Percentiles rank a stretch among this genome's conserved stretches.
These are phyloP conservation scores for Scalesia atractyloides DNA, from an alignment of 129 eudicot genomes.

Conservation along the genomic window DNA sequence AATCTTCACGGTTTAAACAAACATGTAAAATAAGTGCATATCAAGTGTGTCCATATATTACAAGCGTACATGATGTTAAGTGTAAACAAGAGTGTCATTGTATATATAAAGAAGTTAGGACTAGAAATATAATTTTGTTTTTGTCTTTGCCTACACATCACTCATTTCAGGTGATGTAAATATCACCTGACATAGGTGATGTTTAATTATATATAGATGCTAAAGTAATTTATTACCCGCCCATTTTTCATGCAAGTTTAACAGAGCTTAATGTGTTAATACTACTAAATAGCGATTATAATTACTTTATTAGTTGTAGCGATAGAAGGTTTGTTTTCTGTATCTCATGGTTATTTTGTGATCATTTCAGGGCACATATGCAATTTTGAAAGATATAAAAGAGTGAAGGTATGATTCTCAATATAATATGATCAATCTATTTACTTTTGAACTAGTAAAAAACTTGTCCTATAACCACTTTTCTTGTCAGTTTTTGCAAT, in stretches of 20 bases:
- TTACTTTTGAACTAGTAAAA: neutral
- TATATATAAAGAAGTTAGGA: too few relatives aligned
- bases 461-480: neutral
- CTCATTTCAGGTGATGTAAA: neutral
- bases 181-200: neutral
- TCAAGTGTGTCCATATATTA: neutral
- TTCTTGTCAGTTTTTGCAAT: neutral
- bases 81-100: neutral
- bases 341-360: slow-evolving; percentile 11
- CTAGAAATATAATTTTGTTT: too few relatives aligned
- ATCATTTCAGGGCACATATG: slow-evolving; percentile 55
- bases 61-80: neutral
- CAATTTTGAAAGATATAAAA: slow-evolving; percentile 63
- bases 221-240: too few relatives aligned
- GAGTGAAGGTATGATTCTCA: slow-evolving; percentile 56
- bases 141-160: too few relatives aligned
- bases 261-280: too few relatives aligned
- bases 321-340: neutral
- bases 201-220: too few relatives aligned
- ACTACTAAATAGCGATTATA: too few relatives aligned
- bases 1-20: neutral
- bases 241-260: slow-evolving; percentile 1
- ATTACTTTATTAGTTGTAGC: neutral
- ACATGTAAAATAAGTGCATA: too few relatives aligned
- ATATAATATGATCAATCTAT: neutral